Base-by-base conservation (phyloP, 306 rosid genomes). In the Casuarina equisetifolia region DNA sequence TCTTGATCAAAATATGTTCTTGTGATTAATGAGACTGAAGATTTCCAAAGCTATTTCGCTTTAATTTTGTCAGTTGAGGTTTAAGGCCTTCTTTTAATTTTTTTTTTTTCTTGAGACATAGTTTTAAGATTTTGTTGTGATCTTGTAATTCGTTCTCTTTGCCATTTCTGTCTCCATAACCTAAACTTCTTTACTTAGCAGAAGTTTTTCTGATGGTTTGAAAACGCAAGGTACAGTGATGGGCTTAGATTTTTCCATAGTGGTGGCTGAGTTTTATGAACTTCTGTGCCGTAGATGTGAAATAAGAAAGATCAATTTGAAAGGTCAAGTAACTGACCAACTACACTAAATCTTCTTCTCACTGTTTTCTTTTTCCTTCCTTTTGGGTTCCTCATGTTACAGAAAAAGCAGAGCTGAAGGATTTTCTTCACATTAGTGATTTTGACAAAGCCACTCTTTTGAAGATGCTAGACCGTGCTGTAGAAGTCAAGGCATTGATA, bases 341-440 rank as follows among this genome's bases (percentile, higher is more conserved):
- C 68, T 3, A 61, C 35, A 12, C 12, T 61, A 35, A 3, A 61
- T 4, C 68, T 52, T 13, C 3, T 69, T 79, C 72, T 76, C 45
- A 57, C 64, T 44, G 63, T 0, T 80, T 46, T 61, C 55, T 3
- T 42, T 40, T 70, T 4, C 59, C 53, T 17, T 66, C 32, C 4
- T 46, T 25, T 58, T 58, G 64, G 81, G 32, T 36, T 51, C 5
- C 52, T 25, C 2, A 0, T 76, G 17, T 81, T 48, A 17, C 89
- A 91, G 97, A 54, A 17, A 87, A 88, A 79, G 61, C 90, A 10
- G 87, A 52, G 63, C 75, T 53, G 87, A 96, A 90, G 75, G 94
- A 96, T 86, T 96, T 96, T 80, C 73, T 96, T 70, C 98, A 90
- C 86, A 88, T 96, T 15, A 80, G 74, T 78, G 98, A 96, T 84